Base-by-base conservation (phyloP, 495 filamentous ascomycete genomes). In the Podospora bellae-mahoneyi region DNA sequence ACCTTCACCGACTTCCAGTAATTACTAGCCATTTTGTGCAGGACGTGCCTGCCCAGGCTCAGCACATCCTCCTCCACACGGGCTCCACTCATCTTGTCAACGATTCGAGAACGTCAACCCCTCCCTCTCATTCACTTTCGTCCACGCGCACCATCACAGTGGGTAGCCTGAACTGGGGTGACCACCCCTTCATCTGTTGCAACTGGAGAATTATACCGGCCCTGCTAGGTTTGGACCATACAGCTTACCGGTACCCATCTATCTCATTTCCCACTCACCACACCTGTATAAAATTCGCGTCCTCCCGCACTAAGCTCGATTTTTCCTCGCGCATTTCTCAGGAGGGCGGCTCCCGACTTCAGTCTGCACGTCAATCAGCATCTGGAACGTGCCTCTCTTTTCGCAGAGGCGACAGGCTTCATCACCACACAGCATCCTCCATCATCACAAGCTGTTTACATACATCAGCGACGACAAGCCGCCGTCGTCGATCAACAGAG, bases 301-400 rank as follows among this genome's bases (percentile, higher is more conserved):
- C 66, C 65, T 68, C 72, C 75, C 74, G 71, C 73, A 74, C 74
- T 76, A 76, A 60, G 68, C 76, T 75, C 69, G 65, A 76, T 78
- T 75, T 74, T 74, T 73, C 69, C 70, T 68, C 70, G 70, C 64
- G 60, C 68, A 65, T 72, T 68, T 66, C 70, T 55, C 68, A 27
- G 19, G 39, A 59, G 28, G 23, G 55, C 64, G 48, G 60, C 4
- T 32, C 16, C 66, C 39, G 53, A 48, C 28, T 19, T 32, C 59
- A 34, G 64, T 48, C 27, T 63, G 61, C 59, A 61, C 55, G 19
- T 58, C 55, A 61, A 20, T 16, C n/a, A 58, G 23, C n/a, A 9
- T 27, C n/a, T 58, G 23, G 18, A 20, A 58, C 56, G 59, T 61
- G 26, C 59, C 39, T 48, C 39, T 48, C 23, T 23, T 39, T 10